Conservation (phyloP, 2,329 filamentous ascomycete genomes). For the Talaromyces sp. region DNA sequence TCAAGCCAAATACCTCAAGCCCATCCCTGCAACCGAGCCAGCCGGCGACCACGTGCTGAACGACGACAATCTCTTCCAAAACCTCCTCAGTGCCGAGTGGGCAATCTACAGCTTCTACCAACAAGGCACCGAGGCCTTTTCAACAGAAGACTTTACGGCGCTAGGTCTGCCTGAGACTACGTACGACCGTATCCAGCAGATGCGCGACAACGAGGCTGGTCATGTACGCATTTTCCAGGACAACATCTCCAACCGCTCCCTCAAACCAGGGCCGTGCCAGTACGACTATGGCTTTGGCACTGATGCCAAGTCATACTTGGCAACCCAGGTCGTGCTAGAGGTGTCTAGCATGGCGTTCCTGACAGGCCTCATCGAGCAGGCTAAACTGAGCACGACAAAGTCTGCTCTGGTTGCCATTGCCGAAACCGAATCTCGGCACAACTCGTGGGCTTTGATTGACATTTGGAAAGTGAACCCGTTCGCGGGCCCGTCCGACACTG, state of each 20-base stretch:
- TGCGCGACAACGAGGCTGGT: constrained; percentile 44
- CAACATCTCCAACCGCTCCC: constrained; percentile 36
- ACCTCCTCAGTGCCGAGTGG: constrained; percentile 43
- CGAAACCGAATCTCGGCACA: constrained; percentile 36
- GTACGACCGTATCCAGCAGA: constrained; percentile 35
- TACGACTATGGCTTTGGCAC: constrained; percentile 24
- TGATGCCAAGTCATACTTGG: not conserved
- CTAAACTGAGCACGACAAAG: constrained; percentile 27
- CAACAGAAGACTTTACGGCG: constrained; percentile 27
- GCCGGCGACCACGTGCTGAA: not conserved
- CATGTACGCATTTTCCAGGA: constrained; percentile 43
- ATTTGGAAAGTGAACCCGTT: constrained; percentile 38
- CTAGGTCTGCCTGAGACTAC: constrained; percentile 36
- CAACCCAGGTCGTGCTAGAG: not conserved
- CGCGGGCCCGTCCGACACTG: constrained; percentile 37
- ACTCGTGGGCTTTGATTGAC: constrained; percentile 39
- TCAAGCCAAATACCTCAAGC: not conserved
- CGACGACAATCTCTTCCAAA: constrained; percentile 43
- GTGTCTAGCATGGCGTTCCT: not conserved
- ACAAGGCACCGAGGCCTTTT: constrained; percentile 38
- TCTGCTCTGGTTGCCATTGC: constrained; percentile 36
- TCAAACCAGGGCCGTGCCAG: constrained; percentile 37
- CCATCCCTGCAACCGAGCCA: not conserved
- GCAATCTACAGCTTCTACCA: constrained; percentile 44
- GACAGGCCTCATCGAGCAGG: constrained; percentile 9